phyloP scores from a whole-genome alignment of 805 yeast genomes.

The Wickerhamiella parazyma region DNA sequence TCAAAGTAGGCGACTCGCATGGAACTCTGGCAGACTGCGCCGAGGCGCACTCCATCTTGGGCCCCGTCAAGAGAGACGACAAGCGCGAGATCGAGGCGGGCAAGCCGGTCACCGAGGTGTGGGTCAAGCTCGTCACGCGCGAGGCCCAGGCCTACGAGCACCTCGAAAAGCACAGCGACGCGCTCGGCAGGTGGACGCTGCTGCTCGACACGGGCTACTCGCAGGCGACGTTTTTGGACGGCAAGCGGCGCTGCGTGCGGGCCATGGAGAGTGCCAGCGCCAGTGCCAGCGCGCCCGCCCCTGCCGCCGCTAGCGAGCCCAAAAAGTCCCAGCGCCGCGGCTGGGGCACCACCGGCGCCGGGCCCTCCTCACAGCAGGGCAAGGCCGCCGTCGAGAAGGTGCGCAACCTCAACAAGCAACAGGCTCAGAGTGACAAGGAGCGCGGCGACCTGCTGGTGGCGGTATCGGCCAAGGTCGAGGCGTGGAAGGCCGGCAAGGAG shows the following conservation, averaged over 20 bases:
- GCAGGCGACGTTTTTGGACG: slow-evolving; percentile 55
- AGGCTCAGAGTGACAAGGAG: slow-evolving; percentile 40
- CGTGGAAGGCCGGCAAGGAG: slow-evolving; percentile 66
- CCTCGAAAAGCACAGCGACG: slow-evolving; percentile 52
- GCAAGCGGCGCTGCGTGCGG: slow-evolving; percentile 62
- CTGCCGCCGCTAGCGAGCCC: not conserved
- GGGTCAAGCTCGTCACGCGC: slow-evolving; percentile 53
- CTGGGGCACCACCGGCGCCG: slow-evolving; percentile 18
- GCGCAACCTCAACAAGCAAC: slow-evolving; percentile 33
- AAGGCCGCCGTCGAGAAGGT: slow-evolving; percentile 40
- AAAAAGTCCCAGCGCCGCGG: slow-evolving; percentile 15
- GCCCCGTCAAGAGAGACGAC: slow-evolving; percentile 24
- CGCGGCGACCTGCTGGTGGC: slow-evolving; percentile 49
- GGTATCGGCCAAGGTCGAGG: slow-evolving; percentile 39
- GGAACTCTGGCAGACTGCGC: slow-evolving; percentile 35
- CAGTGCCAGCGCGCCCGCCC: slow-evolving; percentile 7
- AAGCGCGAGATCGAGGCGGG: slow-evolving; percentile 35
- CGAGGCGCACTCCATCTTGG: slow-evolving; percentile 32
- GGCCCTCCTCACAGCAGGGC: slow-evolving; percentile 23
- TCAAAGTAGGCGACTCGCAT: slow-evolving; percentile 59
- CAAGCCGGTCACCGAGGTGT: slow-evolving; percentile 51
- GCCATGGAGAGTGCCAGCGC: slow-evolving; percentile 29
- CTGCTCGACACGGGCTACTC: slow-evolving; percentile 58
- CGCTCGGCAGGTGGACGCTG: slow-evolving; percentile 46
- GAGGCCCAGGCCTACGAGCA: slow-evolving; percentile 79